A percentile compares a stretch with the other conserved stretches of the same genome.
Conservation (phyloP, 2,329 filamentous ascomycete genomes). For the Trichophyton mentagrophytes region DNA sequence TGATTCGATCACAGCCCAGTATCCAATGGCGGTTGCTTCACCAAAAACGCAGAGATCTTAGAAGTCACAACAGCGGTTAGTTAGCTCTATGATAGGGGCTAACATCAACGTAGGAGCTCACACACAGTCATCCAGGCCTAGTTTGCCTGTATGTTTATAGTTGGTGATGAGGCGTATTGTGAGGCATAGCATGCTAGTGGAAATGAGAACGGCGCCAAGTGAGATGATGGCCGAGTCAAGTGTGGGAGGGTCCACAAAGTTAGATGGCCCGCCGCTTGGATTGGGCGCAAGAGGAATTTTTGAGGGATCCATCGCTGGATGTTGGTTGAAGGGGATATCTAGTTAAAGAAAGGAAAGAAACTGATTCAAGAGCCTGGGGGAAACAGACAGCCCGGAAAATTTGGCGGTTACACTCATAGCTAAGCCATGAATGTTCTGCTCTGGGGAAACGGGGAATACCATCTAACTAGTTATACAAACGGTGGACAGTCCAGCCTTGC, state of each 20-base stretch:
- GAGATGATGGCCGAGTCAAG: neutral
- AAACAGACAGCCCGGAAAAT: too few species aligned
- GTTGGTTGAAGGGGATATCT: neutral
- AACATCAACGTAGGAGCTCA: neutral
- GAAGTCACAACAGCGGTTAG: neutral
- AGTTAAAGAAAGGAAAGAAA: neutral
- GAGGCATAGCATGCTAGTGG: neutral
- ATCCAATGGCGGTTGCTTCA: neutral
- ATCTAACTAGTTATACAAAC: too few species aligned
- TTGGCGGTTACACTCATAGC: too few species aligned
- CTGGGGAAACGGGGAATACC: too few species aligned
- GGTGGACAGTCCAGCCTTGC: too few species aligned
- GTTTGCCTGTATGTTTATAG: neutral
- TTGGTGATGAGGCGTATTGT: neutral
- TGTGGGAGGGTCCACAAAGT: neutral
- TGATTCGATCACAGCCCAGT: neutral
- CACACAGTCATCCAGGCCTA: slow-evolving; percentile 1
- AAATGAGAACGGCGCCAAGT: neutral
- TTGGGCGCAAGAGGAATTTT: neutral
- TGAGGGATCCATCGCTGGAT: neutral
- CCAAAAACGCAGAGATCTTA: neutral
- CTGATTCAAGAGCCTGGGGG: too few species aligned
- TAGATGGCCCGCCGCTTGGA: neutral
- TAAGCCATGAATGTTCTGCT: too few species aligned
- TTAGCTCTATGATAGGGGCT: neutral